phyloP scores from a whole-genome alignment of 1,284 basidiomycete species.

The Pascua sp. region DNA sequence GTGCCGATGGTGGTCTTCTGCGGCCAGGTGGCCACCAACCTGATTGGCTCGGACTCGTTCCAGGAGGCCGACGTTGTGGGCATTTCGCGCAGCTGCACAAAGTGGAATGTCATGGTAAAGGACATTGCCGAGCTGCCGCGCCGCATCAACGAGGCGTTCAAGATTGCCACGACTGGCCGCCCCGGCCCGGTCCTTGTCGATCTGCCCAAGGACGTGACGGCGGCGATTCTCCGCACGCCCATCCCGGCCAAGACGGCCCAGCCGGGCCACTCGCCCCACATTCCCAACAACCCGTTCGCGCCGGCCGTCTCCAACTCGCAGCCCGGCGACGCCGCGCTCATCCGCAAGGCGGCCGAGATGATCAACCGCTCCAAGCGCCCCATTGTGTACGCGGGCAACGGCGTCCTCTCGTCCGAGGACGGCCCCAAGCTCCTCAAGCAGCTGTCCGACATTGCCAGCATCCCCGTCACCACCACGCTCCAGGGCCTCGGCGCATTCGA shows the following conservation, averaged over 20 bases:
- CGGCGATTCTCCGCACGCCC: slow-evolving; percentile 78
- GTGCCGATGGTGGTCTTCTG: slow-evolving; percentile 93
- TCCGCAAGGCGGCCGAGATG: slow-evolving; percentile 78
- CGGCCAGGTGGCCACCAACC: slow-evolving; percentile 96
- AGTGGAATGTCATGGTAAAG: slow-evolving; percentile 99
- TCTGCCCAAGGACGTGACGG: slow-evolving; percentile 95
- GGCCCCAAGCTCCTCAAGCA: slow-evolving; percentile 80
- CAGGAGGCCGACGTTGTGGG: slow-evolving; percentile 97
- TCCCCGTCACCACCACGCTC: slow-evolving; percentile 94
- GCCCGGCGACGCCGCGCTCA: slow-evolving; percentile 63
- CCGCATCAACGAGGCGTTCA: slow-evolving; percentile 98
- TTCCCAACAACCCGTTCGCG: slow-evolving; percentile 63
- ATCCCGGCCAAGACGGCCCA: slow-evolving; percentile 85
- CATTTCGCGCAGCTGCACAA: slow-evolving; percentile 94
- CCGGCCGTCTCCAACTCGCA: slow-evolving; percentile 59
- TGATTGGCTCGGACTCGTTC: slow-evolving; percentile 96
- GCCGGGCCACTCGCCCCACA: slow-evolving; percentile 71
- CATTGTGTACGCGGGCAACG: slow-evolving; percentile 90
- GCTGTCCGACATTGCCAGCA: slow-evolving; percentile 80
- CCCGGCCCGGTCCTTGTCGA: slow-evolving; percentile 97
- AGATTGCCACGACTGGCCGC: slow-evolving; percentile 94
- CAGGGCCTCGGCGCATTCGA: slow-evolving; percentile 95
- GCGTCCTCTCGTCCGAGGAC: slow-evolving; percentile 74
- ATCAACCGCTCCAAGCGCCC: slow-evolving; percentile 91
- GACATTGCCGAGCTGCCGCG: slow-evolving; percentile 91